Evolutionary conservation across 2,329 filamentous ascomycete species (phyloP).

Genomic region (Claviceps sp.): DNA sequence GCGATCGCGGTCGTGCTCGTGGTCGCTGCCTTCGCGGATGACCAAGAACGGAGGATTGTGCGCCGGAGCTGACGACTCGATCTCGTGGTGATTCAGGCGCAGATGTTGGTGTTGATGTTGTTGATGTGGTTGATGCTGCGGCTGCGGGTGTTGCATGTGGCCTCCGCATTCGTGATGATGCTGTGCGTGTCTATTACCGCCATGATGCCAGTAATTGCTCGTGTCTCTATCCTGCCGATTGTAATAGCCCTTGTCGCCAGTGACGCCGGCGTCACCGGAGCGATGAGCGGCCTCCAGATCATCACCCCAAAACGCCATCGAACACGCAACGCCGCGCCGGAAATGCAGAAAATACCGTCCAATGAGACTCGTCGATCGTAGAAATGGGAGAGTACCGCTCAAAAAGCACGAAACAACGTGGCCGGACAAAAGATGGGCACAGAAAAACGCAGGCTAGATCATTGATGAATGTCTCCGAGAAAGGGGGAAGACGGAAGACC

Average conservation of each 20-base stretch:
- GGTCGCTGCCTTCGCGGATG: conserved; percentile 21
- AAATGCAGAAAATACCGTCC: neutral
- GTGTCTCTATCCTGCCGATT: neutral
- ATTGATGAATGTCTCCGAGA: neutral
- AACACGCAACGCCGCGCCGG: conserved; percentile 14
- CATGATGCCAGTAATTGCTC: neutral
- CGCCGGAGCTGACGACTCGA: conserved; percentile 17
- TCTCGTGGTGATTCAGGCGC: neutral
- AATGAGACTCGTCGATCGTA: neutral
- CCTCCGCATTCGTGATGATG: neutral
- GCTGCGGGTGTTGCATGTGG: neutral
- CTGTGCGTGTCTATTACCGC: neutral
- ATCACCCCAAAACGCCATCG: conserved; percentile 28
- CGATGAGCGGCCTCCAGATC: conserved; percentile 9
- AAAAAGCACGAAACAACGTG: neutral
- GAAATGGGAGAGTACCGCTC: neutral
- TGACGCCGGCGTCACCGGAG: neutral
- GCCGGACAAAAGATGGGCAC: neutral
- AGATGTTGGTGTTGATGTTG: neutral
- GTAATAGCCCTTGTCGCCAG: neutral
- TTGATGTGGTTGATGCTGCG: neutral
- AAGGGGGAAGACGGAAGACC: neutral
- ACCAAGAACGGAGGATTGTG: conserved; percentile 24
- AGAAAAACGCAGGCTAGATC: neutral
- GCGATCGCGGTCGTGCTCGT: conserved; percentile 3